These are phyloP conservation scores for Cyclostephanos invisitatus DNA, from an alignment of 108 stramenopile species.

Conservation along the genomic window DNA sequence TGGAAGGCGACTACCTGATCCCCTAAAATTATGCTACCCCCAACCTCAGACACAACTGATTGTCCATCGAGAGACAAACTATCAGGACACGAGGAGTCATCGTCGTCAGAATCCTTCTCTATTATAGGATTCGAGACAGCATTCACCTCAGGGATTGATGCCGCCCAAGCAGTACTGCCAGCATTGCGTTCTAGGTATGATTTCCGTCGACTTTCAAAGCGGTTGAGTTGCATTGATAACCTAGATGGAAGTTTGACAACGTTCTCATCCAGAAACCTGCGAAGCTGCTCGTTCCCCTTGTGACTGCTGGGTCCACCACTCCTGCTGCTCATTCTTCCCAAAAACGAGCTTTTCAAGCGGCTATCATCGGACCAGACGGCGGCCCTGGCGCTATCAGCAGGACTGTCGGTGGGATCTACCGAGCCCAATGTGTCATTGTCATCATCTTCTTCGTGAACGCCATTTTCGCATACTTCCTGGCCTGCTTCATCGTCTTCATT, in stretches of 20 bases:
- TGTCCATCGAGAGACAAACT: slow-evolving; percentile 44
- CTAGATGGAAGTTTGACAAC: slow-evolving; percentile 65
- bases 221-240: slow-evolving; percentile 52
- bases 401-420: slow-evolving; percentile 49
- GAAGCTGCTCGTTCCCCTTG: slow-evolving; percentile 49
- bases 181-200: slow-evolving; percentile 47
- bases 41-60: slow-evolving; percentile 57
- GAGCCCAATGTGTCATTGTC: slow-evolving; percentile 43
- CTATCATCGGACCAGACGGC: slow-evolving; percentile 48
- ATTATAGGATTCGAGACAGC: slow-evolving; percentile 38
- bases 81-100: slow-evolving; percentile 43
- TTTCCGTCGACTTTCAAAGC: slow-evolving; percentile 53
- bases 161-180: slow-evolving; percentile 1
- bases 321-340: slow-evolving; percentile 19
- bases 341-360: slow-evolving; percentile 12
- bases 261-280: slow-evolving; percentile 54
- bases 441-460: slow-evolving; percentile 28
- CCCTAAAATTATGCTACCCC: slow-evolving; percentile 57
- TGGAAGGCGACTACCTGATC: slow-evolving; percentile 59
- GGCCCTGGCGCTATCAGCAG: slow-evolving; percentile 47
- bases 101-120: slow-evolving; percentile 42
- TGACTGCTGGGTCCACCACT: not conserved
- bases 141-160: slow-evolving; percentile 19
- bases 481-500: slow-evolving; percentile 36
- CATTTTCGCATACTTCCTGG: slow-evolving; percentile 14